Conservation (phyloP, 2,329 filamentous ascomycete genomes). For the Alternaria metachromatica region DNA sequence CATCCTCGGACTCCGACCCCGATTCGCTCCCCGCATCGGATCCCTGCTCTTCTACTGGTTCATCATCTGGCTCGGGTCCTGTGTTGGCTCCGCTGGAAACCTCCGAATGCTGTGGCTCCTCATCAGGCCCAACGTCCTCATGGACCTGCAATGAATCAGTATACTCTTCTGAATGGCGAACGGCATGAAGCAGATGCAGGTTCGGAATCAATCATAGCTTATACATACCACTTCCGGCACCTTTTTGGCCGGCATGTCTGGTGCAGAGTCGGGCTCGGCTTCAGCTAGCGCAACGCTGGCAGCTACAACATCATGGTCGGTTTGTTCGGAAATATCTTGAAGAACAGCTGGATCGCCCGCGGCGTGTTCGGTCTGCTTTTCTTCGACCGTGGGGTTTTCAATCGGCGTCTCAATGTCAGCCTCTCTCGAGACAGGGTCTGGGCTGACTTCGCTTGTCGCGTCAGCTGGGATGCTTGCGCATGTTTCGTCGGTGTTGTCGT, state of each 20-base stretch:
- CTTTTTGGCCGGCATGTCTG: constrained; percentile 11
- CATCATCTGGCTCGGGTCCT: background rate
- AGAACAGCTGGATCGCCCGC: background rate
- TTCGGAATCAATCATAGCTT: background rate
- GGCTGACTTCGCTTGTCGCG: constrained; percentile 10
- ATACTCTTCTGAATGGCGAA: background rate
- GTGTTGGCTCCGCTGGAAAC: background rate
- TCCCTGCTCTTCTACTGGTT: background rate
- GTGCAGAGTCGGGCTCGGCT: constrained; percentile 3
- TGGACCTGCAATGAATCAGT: constrained; percentile 6
- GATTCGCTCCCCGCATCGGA: constrained; percentile 6
- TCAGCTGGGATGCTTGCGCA: constrained; percentile 12
- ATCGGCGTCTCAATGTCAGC: constrained; percentile 9
- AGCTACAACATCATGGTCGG: constrained; percentile 7
- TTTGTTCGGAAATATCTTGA: constrained; percentile 2
- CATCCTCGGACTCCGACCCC: constrained; percentile 9
- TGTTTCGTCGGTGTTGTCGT: constrained; percentile 6
- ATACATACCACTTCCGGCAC: constrained; percentile 13
- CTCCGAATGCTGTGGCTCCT: background rate
- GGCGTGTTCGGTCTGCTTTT: constrained; percentile 1
- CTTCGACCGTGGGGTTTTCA: constrained; percentile 5
- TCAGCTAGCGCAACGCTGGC: constrained; percentile 3
- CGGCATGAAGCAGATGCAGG: background rate
- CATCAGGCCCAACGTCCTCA: background rate
- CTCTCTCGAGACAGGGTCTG: constrained; percentile 11